Evolutionary conservation across 2,329 filamentous ascomycete species (phyloP), one percentile per base, ranked within the genome.

Genomic region (Pseudonectria buxi): DNA sequence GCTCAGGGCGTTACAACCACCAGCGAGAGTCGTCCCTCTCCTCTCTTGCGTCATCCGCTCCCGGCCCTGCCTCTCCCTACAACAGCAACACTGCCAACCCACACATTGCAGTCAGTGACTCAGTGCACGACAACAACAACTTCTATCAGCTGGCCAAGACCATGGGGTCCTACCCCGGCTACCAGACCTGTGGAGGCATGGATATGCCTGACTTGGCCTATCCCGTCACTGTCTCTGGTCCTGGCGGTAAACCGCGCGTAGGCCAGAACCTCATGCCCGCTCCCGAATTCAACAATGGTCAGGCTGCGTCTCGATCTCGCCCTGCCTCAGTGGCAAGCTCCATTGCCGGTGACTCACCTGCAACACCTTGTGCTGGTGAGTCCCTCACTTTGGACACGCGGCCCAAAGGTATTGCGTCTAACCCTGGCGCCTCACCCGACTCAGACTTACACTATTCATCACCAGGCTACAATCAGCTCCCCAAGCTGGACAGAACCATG

Each of bases 401-500:
- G 53, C 71, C 69, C 57, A 71, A 66, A 68, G 72, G 75, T 78
- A 72, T 24, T 22, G 36, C 32, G 28, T 33, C 28, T 11, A 10
- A 26, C 16, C 33, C 31, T 13, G 35, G 28, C 27, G 31, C 33
- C 28, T 27, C 30, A 24, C 26, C 33, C 35, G 39, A 53, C 13
- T 32, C 33, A 26, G 25, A 78, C 83, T 88, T 79, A 89, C 81
- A 69, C 9, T 35, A 29, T 58, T 63, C 55, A 54, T 61, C 66
- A 55, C 7, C 36, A 63, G 72, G 76, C 46, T 67, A 65, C 46
- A 61, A 67, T 43, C 67, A 69, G 26, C 67, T 80, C 16, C 83
- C 88, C 16, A 92, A 90, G 62, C 74, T 94, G 45, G 82, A 88
- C 48, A 75, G 87, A 37, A 92, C 88, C 1, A 86, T 92, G 64